These are phyloP conservation scores for Tuber microsphaerosporum DNA, from an alignment of 495 filamentous ascomycete species.

Conservation along the genomic window DNA sequence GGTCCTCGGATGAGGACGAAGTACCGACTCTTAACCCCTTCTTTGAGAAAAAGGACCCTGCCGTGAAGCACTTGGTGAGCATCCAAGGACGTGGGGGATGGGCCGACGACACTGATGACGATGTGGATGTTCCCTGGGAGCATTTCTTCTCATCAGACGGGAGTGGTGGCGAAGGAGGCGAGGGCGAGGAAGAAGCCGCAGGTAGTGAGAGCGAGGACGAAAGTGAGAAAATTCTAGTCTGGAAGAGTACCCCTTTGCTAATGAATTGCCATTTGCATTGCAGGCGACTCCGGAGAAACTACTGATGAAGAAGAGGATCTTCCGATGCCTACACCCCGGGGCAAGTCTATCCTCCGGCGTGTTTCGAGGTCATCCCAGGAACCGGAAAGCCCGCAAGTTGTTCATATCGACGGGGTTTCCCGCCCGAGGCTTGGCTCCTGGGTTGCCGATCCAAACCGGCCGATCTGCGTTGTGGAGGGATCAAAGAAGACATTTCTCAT, in stretches of 20 bases:
- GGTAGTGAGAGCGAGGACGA: constrained; percentile 30
- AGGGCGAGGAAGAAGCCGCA: constrained; percentile 19
- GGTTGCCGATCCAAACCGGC: constrained; percentile 39
- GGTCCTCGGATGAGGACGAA: constrained; percentile 29
- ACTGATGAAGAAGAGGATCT: constrained; percentile 42
- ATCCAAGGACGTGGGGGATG: constrained; percentile 29
- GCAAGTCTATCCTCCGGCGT: constrained; percentile 38
- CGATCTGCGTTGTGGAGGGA: constrained; percentile 41
- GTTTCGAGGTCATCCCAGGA: constrained; percentile 27
- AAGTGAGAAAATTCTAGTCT: constrained; percentile 25
- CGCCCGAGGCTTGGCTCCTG: constrained; percentile 36
- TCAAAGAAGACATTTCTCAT: constrained; percentile 39
- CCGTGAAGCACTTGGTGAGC: constrained; percentile 33
- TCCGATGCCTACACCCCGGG: constrained; percentile 38
- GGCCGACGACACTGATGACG: constrained; percentile 37
- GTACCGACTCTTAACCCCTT: constrained; percentile 30
- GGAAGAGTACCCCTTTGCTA: constrained; percentile 14
- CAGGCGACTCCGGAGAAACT: constrained; percentile 36
- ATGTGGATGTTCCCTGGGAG: constrained; percentile 32
- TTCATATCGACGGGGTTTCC: constrained; percentile 29
- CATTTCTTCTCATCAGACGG: constrained; percentile 34
- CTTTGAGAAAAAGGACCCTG: constrained; percentile 32
- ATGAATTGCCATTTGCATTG: constrained; percentile 12
- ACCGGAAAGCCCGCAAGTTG: constrained; percentile 33
- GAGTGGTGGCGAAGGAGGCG: constrained; percentile 18